Evolutionary conservation across 2,329 filamentous ascomycete species (phyloP).

Genomic region (Penicillium janthinellum): DNA sequence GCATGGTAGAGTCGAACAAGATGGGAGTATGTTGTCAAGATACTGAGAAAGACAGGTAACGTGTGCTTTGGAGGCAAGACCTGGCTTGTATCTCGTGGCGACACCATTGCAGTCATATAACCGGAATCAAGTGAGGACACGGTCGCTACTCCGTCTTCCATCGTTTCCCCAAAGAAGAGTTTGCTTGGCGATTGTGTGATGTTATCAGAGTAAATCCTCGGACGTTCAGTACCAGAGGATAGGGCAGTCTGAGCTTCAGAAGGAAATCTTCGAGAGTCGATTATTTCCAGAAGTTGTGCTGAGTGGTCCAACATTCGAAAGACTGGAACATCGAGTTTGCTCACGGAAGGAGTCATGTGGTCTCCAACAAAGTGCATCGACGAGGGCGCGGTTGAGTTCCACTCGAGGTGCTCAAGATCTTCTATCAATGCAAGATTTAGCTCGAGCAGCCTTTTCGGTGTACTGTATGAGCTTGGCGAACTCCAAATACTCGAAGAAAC

Average conservation of each 20-base stretch:
- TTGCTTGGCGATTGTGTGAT: neutral
- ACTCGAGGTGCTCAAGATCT: slow-evolving; percentile 18
- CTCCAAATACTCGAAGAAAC: neutral
- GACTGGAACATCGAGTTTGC: slow-evolving; percentile 20
- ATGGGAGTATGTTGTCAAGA: slow-evolving; percentile 20
- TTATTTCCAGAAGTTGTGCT: slow-evolving; percentile 16
- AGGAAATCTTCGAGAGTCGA: neutral
- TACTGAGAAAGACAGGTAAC: slow-evolving; percentile 12
- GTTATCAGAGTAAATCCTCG: neutral
- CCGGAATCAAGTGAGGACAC: slow-evolving; percentile 15
- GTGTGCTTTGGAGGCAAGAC: neutral
- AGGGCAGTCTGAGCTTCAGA: neutral
- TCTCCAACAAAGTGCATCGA: slow-evolving; percentile 4
- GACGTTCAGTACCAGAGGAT: neutral
- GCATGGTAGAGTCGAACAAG: slow-evolving; percentile 19
- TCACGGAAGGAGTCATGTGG: neutral
- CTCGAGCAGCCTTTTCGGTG: slow-evolving; percentile 13
- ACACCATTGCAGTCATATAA: slow-evolving; percentile 10
- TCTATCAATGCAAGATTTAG: slow-evolving; percentile 19
- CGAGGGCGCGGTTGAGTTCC: neutral
- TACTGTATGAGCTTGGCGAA: neutral
- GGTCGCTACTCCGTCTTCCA: slow-evolving; percentile 6
- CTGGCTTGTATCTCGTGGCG: neutral
- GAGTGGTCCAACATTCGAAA: slow-evolving; percentile 21
- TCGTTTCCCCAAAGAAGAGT: neutral